These are phyloP conservation scores for Paracorniculantispora psalliotae DNA, from an alignment of 2,329 filamentous ascomycete genomes.

Conservation along the genomic window DNA sequence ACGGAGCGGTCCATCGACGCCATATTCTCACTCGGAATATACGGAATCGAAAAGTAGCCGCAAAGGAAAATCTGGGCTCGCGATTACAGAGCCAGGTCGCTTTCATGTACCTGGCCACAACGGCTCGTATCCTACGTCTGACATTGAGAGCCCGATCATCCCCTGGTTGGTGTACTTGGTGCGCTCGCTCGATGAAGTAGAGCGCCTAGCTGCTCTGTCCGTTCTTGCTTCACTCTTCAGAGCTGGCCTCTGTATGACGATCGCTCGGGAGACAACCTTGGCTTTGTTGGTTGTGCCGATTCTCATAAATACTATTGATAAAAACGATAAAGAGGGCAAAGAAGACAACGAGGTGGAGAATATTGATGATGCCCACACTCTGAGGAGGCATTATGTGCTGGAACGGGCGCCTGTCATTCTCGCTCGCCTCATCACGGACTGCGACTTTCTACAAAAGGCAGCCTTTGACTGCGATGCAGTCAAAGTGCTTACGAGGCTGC, in stretches of 20 bases:
- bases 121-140: conserved; percentile 41
- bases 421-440: conserved; percentile 73
- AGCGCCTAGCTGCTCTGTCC: conserved; percentile 63
- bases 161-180: conserved; percentile 67
- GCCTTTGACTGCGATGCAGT: conserved; percentile 62
- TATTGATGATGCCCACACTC: conserved; percentile 32
- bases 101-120: conserved; percentile 23
- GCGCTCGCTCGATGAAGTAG: conserved; percentile 51
- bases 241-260: conserved; percentile 59
- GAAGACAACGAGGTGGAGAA: conserved; percentile 43
- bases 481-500: conserved; percentile 40
- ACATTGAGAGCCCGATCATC: conserved; percentile 65
- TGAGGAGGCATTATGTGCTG: conserved; percentile 40
- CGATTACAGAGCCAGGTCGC: conserved; percentile 27
- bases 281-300: conserved; percentile 65
- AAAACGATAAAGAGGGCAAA: conserved; percentile 40
- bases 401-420: conserved; percentile 72
- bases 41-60: conserved; percentile 27
- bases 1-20: conserved; percentile 24
- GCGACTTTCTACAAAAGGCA: conserved; percentile 72
- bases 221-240: conserved; percentile 66
- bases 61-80: conserved; percentile 25
- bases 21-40: conserved; percentile 19
- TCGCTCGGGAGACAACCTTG: conserved; percentile 55
- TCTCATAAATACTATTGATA: conserved; percentile 57